Base-by-base conservation (phyloP, 306 rosid genomes). In the Abrus pulchellus region DNA sequence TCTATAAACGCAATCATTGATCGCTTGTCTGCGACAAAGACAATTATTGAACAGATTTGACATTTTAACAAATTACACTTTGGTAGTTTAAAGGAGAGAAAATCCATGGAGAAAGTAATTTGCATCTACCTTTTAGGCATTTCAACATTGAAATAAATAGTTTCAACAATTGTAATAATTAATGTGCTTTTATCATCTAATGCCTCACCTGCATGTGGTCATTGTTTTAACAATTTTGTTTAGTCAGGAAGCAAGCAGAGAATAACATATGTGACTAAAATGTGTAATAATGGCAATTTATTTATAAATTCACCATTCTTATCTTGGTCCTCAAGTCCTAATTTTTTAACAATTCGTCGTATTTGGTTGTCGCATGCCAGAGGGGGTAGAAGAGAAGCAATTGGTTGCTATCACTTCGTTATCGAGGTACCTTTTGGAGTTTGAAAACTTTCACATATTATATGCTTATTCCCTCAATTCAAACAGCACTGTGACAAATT, bases 381-480 rank as follows among this genome's bases (percentile, higher is more conserved):
- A 47, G 20, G 40, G 12, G 28, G 64, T 65, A 47, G 34, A 66
- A 66, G 29, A 40, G n/a, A 65, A 38, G 11, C 66, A 66, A 11
- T 52, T 77, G 75, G 47, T 29, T 28, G 75, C 67, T 66, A 30
- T 53, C 82, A 66, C 14, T 66, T 77, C 74, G 74, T 77, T 65
- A 40, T 5, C 13, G 14, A 27, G 13, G 27, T 66, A 53, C 12
- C 12, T 27, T 28, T 65, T 56, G 6, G 11, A 40, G 48, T 27
- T 77, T 65, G 55, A 38, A 76, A 48, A 50, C 5, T 29, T 9
- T 30, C 12, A 5, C 52, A 9, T 20, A 40, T 33, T 34, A 40
- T 20, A 48, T 48, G 38, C 11, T 34, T 48, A 14, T 47, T 40
- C 33, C 47, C 38, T 76, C 32, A n/a, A 61, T 75, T 49, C 63